A percentile compares a stretch with the other conserved stretches of the same genome.
Conservation (phyloP, 352 stramenopile genomes). For the Phytophthora palmivora region DNA sequence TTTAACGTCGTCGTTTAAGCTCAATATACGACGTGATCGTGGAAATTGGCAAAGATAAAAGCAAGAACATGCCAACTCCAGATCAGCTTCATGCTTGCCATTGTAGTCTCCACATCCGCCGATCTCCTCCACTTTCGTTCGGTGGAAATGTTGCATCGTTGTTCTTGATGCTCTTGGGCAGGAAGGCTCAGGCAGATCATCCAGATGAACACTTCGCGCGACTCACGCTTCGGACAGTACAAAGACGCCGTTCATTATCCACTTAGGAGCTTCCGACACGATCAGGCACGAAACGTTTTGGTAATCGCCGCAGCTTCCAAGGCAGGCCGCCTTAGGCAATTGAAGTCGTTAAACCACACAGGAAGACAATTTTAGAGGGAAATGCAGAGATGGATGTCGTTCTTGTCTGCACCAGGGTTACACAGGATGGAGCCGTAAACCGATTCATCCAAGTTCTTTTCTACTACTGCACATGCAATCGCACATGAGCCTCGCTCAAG, state of each 20-base stretch:
- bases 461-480: too few species aligned
- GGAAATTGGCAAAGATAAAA: background rate
- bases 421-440: too few species aligned
- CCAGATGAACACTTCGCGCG: slow-evolving; percentile 10
- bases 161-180: slow-evolving; percentile 5
- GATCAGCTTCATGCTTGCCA: background rate
- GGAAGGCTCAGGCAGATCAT: slow-evolving; percentile 8
- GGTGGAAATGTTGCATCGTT: slow-evolving; percentile 1
- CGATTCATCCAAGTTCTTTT: too few species aligned
- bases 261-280: background rate
- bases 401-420: too few species aligned
- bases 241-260: slow-evolving; percentile 14
- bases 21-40: background rate
- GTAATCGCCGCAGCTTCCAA: slow-evolving; percentile 19
- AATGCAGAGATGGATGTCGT: background rate
- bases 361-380: background rate
- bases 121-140: background rate
- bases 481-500: too few species aligned
- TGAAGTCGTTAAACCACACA: slow-evolving; percentile 2
- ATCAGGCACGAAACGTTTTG: slow-evolving; percentile 13
- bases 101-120: background rate
- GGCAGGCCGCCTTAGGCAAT: too few species aligned
- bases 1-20: background rate
- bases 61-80: background rate
- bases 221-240: slow-evolving; percentile 11